Evolutionary conservation across 768 basidiomycete species (phyloP).

Genomic region (Rhodotorula babjevae): DNA sequence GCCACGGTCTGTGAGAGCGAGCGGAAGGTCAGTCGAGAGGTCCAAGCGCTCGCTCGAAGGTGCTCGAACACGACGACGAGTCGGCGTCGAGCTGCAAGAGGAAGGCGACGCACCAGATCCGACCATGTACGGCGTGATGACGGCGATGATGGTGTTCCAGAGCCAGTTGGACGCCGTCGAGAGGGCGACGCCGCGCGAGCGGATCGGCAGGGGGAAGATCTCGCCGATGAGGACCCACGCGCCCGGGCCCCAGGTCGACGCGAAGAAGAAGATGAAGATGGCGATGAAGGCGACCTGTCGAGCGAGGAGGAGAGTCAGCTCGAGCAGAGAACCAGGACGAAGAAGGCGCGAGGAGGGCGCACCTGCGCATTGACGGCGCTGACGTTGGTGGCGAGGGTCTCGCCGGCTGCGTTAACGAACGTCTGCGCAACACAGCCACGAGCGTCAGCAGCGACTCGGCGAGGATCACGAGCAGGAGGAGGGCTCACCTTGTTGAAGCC

Average conservation of each 20-base stretch:
- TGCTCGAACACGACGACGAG: too few relatives aligned
- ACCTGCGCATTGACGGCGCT: constrained; percentile 58
- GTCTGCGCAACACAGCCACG: too few relatives aligned
- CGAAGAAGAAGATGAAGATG: constrained; percentile 46
- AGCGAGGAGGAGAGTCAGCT: background rate
- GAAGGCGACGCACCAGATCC: constrained; percentile 31
- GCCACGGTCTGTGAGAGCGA: constrained; percentile 31
- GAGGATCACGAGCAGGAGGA: too few relatives aligned
- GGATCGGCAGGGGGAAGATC: constrained; percentile 76
- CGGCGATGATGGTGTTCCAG: constrained; percentile 70
- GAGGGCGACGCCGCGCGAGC: constrained; percentile 75
- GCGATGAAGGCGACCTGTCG: constrained; percentile 47
- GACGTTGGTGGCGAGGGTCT: constrained; percentile 46
- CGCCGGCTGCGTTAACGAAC: constrained; percentile 50
- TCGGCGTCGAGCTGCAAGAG: too few relatives aligned
- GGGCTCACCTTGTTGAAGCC: constrained; percentile 14
- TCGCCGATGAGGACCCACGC: constrained; percentile 60
- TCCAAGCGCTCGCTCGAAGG: too few relatives aligned
- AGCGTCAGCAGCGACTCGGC: too few relatives aligned
- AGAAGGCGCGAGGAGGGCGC: background rate
- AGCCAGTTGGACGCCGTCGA: constrained; percentile 71
- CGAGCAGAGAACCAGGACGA: background rate
- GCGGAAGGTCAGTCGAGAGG: too few relatives aligned
- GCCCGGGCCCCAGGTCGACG: constrained; percentile 55
- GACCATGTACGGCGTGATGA: constrained; percentile 50